Base-by-base conservation (phyloP, 257 asterid species). In the Fraxinus excelsior region DNA sequence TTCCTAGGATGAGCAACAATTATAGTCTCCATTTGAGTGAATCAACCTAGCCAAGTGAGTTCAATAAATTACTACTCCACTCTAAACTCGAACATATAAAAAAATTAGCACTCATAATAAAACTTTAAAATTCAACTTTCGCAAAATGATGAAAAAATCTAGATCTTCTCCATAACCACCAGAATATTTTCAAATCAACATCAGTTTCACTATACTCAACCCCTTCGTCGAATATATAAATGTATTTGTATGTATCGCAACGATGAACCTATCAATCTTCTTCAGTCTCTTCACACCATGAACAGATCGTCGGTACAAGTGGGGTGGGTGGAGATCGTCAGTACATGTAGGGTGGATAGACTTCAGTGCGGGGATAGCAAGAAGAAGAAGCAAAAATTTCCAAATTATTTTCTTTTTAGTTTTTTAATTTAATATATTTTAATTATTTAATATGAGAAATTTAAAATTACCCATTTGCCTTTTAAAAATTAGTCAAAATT, bases 91-190 rank as follows among this genome's bases (percentile, higher is more conserved):
- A 8, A 69, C 16, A 34, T 16, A 34, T 35, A 35, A 35, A 69
- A n/a, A 6, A 32, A 18, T 13, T n/a, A n/a, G 49, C 73, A 6
- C 18, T 58, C 79, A 8, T 37, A 53, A 18, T 69, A n/a, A 38
- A 10, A 77, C 23, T 25, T 37, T 10, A 29, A 23, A 5, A 26
- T 18, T 23, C n/a, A 67, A 26, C 72, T 60, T 51, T 12, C 4
- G 19, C 53, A 19, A 82, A 28, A 32, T 78, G 46, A 80, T 26
- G 75, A 32, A 35, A 46, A 53, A 73, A 62, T 60, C 12, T 73
- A 82, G 85, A 88, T 90, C 85, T 88, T 80, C 86, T 71, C 91
- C 86, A 85, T 28, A 86, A 80, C 91, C 91, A 84, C 90, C 87
- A 81, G 74, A 81, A 83, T 76, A 85, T 76, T 40, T 84, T 85